Conservation (phyloP, 2,329 filamentous ascomycete genomes). For the Scorias spongiosa region DNA sequence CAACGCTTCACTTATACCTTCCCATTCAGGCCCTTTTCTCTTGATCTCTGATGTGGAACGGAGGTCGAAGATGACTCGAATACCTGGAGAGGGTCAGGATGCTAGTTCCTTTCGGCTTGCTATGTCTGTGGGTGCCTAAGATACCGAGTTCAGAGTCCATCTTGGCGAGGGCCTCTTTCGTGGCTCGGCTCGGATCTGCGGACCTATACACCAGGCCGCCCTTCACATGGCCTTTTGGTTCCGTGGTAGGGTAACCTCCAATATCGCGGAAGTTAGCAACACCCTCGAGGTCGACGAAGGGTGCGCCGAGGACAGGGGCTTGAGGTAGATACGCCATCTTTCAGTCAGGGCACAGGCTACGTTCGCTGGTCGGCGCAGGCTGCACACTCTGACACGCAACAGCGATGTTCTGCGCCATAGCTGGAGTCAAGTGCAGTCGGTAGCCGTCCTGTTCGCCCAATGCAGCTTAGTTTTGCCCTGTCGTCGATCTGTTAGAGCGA, state of each 20-base stretch:
- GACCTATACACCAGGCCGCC: slow-evolving; percentile 48
- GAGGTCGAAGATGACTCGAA: slow-evolving; percentile 54
- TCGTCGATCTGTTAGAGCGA: no score
- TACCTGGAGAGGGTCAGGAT: slow-evolving; percentile 28
- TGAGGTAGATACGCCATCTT: not conserved
- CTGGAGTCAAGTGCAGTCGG: no score
- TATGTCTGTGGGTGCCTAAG: slow-evolving; percentile 4
- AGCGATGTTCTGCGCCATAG: no score
- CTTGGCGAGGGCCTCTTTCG: slow-evolving; percentile 35
- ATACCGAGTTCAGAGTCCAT: slow-evolving; percentile 27
- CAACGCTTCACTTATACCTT: slow-evolving; percentile 11
- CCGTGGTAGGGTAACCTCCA: slow-evolving; percentile 37
- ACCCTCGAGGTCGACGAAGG: slow-evolving; percentile 34
- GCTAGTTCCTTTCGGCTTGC: not conserved
- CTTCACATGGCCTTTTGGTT: slow-evolving; percentile 27
- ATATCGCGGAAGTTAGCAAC: slow-evolving; percentile 56
- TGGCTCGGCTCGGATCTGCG: slow-evolving; percentile 48
- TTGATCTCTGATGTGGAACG: slow-evolving; percentile 47
- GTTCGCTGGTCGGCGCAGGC: no score
- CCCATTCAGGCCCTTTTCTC: slow-evolving; percentile 22
- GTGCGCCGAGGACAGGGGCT: slow-evolving; percentile 7
- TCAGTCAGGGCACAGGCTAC: not conserved
- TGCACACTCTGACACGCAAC: no score
- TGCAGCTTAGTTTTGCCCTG: no score
- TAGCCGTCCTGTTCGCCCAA: no score